Conservation (phyloP, 2,329 filamentous ascomycete genomes). For the Elsinoe fawcettii region DNA sequence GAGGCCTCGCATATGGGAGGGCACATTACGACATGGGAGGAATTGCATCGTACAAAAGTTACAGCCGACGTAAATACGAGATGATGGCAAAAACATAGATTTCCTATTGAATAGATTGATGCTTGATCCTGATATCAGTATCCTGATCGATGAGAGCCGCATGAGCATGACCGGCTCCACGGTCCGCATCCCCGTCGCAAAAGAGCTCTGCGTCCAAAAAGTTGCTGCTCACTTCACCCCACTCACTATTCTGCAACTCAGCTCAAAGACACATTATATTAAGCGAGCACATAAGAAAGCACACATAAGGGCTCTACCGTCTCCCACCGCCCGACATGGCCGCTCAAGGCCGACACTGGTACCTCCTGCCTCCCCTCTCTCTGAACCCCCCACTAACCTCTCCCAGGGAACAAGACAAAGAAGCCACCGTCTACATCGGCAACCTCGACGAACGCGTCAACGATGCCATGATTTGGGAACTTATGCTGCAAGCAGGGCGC, state of each 20-base stretch:
- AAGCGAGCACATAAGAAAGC: background rate
- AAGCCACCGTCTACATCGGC: conserved; percentile 94
- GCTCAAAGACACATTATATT: background rate
- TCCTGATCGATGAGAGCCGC: too few relatives aligned
- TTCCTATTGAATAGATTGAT: too few relatives aligned
- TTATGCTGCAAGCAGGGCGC: conserved; percentile 92
- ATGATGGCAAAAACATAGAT: too few relatives aligned
- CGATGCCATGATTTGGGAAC: conserved; percentile 86
- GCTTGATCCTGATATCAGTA: too few relatives aligned
- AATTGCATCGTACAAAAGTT: too few relatives aligned
- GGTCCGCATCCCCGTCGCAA: background rate
- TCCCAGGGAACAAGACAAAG: conserved; percentile 91
- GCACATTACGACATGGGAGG: too few relatives aligned
- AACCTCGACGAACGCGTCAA: conserved; percentile 96
- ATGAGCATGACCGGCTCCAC: background rate
- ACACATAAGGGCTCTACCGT: background rate
- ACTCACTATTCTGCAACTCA: background rate
- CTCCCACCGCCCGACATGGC: conserved; percentile 3
- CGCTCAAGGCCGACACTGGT: conserved; percentile 18
- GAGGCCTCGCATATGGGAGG: too few relatives aligned
- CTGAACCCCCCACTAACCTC: conserved; percentile 17
- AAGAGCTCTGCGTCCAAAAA: conserved; percentile 1
- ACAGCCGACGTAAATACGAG: too few relatives aligned
- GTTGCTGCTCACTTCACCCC: background rate
- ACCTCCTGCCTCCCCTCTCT: background rate